These are phyloP conservation scores for Tolypocladium guangdongense DNA, from an alignment of 2,329 filamentous ascomycete species.

Conservation along the genomic window DNA sequence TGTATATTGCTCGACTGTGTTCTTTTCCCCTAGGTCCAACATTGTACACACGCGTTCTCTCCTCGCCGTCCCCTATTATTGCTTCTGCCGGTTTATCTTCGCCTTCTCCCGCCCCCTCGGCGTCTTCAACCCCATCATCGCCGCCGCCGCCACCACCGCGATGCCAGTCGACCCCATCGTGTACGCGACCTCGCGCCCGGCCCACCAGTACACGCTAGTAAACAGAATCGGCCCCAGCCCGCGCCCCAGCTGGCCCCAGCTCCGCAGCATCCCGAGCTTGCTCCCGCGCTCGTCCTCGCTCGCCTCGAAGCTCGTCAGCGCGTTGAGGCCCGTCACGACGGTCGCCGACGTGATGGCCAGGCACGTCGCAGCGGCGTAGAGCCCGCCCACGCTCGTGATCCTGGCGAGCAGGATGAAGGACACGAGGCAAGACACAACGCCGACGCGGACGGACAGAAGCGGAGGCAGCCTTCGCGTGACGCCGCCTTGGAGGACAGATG, in stretches of 20 bases:
- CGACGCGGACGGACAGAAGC: conserved; percentile 66
- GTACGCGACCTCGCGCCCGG: conserved; percentile 79
- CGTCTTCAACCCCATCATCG: conserved; percentile 60
- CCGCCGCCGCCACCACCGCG: conserved; percentile 57
- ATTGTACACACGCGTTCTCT: not conserved
- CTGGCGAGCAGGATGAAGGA: conserved; percentile 73
- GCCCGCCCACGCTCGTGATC: conserved; percentile 52
- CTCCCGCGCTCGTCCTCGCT: conserved; percentile 68
- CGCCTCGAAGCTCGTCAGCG: conserved; percentile 84
- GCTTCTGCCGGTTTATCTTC: conserved; percentile 6
- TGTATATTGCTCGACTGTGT: no score
- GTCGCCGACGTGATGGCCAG: conserved; percentile 87
- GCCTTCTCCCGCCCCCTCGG: conserved; percentile 28
- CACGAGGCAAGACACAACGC: conserved; percentile 63
- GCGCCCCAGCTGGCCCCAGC: conserved; percentile 76
- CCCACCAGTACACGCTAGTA: conserved; percentile 98
- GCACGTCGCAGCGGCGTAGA: conserved; percentile 75
- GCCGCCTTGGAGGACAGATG: conserved; percentile 87
- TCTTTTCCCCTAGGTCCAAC: not conserved
- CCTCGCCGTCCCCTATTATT: not conserved
- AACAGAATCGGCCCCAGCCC: conserved; percentile 83
- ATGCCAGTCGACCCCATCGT: conserved; percentile 71
- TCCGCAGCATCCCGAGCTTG: conserved; percentile 74
- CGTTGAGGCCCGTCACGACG: conserved; percentile 88
- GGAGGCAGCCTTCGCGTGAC: conserved; percentile 78